These are phyloP conservation scores for Hermanozyma aechmeae DNA, from an alignment of 805 yeast genomes.

Conservation along the genomic window DNA sequence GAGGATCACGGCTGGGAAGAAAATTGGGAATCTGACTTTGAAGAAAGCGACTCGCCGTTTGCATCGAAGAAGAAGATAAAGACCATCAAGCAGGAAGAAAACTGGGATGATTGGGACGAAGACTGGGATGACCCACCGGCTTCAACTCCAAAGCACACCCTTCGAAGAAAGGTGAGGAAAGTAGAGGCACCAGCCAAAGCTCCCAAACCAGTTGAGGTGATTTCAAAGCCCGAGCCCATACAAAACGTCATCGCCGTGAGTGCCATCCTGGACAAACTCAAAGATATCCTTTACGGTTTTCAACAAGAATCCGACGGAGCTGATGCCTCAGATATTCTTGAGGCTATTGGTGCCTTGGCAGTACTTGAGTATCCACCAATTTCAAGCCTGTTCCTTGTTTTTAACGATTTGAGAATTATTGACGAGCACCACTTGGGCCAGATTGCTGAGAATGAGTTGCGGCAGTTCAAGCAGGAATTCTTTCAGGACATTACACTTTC, in stretches of 20 bases:
- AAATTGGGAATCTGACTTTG: constrained; percentile 10
- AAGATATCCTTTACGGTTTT: constrained; percentile 15
- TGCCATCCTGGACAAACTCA: constrained; percentile 13
- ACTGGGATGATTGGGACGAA: constrained; percentile 17
- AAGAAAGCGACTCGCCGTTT: too few relatives aligned
- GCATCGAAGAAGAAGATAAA: constrained; percentile 2
- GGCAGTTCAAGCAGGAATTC: constrained; percentile 10
- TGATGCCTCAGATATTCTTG: constrained; percentile 12
- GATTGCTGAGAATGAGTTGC: constrained; percentile 12
- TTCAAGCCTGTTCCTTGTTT: constrained; percentile 22
- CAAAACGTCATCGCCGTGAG: constrained; percentile 1
- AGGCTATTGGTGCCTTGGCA: constrained; percentile 22
- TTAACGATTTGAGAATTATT: constrained; percentile 27
- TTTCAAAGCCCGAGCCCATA: background rate
- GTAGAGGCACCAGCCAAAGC: background rate
- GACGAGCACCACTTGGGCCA: constrained; percentile 9
- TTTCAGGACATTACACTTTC: constrained; percentile 13
- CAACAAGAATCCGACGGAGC: constrained; percentile 10
- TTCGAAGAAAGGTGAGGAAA: too few relatives aligned
- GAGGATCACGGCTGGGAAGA: constrained; percentile 9
- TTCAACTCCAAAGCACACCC: too few relatives aligned
- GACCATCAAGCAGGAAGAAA: constrained; percentile 6
- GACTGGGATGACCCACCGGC: constrained; percentile 23
- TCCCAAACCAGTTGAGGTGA: background rate
- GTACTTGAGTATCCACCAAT: constrained; percentile 22